Evolutionary conservation across 306 rosid species (phyloP).

Genomic region (Medicago arabica): DNA sequence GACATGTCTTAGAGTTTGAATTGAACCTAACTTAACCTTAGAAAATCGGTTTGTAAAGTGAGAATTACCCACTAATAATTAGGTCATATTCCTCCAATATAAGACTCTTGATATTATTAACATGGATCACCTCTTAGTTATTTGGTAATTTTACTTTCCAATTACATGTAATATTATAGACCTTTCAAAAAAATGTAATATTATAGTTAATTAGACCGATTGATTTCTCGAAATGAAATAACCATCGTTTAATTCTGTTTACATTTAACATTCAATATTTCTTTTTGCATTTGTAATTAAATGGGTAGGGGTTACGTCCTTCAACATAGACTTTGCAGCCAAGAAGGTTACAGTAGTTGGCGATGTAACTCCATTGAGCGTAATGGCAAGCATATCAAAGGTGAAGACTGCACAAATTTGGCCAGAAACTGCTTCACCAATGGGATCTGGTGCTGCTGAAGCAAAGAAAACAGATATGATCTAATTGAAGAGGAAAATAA

Average conservation of each 20-base stretch:
- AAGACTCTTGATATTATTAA: too few species aligned
- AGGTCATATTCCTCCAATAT: too few species aligned
- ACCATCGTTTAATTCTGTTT: not conserved
- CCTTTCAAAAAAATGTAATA: too few species aligned
- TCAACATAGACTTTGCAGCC: conserved; percentile 84
- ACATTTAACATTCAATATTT: not conserved
- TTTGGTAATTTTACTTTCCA: too few species aligned
- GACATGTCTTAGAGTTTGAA: too few species aligned
- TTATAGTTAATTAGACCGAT: too few species aligned
- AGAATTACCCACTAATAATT: too few species aligned
- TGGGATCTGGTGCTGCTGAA: conserved; percentile 42
- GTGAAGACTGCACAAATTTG: conserved; percentile 86
- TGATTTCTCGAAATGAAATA: too few species aligned
- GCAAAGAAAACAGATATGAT: conserved; percentile 43
- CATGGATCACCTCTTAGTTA: too few species aligned
- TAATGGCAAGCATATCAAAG: conserved; percentile 86
- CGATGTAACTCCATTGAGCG: conserved; percentile 77
- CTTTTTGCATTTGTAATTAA: not conserved
- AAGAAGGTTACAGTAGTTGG: conserved; percentile 92
- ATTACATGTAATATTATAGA: too few species aligned
- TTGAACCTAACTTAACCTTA: too few species aligned
- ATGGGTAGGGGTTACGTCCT: conserved; percentile 78
- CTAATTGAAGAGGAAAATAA: conserved; percentile 11
- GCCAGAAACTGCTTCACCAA: conserved; percentile 48
- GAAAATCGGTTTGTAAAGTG: too few species aligned